phyloP scores from a whole-genome alignment of 1,284 basidiomycete species.

The Fomes fomentarius region DNA sequence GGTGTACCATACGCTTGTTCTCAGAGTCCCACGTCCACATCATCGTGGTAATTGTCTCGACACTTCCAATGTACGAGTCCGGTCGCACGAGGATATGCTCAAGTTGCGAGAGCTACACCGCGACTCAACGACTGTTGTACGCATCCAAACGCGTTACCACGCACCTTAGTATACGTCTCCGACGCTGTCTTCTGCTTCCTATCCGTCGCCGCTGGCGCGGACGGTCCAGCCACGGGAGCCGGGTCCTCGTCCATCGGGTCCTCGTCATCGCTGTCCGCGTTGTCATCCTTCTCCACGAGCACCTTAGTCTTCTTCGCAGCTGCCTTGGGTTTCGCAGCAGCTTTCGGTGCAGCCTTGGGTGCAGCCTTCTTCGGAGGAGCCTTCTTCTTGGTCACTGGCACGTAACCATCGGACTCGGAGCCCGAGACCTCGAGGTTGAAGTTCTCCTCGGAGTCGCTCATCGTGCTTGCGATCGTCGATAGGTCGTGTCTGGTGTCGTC shows the following conservation, averaged over 20 bases:
- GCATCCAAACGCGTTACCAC: constrained; percentile 18
- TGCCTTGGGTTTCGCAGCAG: constrained; percentile 54
- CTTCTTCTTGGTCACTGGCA: constrained; percentile 61
- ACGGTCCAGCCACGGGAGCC: constrained; percentile 35
- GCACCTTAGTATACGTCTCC: constrained; percentile 91
- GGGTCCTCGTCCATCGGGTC: constrained; percentile 48
- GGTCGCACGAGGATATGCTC: constrained; percentile 97
- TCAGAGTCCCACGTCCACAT: constrained; percentile 94
- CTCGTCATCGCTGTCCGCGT: constrained; percentile 46
- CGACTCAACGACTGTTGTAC: constrained; percentile 8
- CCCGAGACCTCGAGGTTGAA: constrained; percentile 66
- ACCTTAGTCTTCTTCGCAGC: constrained; percentile 83
- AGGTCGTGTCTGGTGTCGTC: background rate
- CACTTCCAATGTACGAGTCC: constrained; percentile 97
- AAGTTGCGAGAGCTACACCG: constrained; percentile 84
- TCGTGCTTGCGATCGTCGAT: constrained; percentile 24
- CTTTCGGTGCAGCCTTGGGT: constrained; percentile 46
- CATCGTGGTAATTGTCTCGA: constrained; percentile 80
- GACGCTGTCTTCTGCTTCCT: constrained; percentile 85
- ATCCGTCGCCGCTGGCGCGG: constrained; percentile 37
- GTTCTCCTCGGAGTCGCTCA: constrained; percentile 70
- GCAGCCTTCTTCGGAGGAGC: constrained; percentile 40
- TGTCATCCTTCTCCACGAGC: constrained; percentile 65
- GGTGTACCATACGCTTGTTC: constrained; percentile 78
- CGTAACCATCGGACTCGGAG: constrained; percentile 65